A percentile compares a stretch with the other conserved stretches of the same genome.
phyloP scores from a whole-genome alignment of 164 flowering plant genomes.

The Sedum album region DNA sequence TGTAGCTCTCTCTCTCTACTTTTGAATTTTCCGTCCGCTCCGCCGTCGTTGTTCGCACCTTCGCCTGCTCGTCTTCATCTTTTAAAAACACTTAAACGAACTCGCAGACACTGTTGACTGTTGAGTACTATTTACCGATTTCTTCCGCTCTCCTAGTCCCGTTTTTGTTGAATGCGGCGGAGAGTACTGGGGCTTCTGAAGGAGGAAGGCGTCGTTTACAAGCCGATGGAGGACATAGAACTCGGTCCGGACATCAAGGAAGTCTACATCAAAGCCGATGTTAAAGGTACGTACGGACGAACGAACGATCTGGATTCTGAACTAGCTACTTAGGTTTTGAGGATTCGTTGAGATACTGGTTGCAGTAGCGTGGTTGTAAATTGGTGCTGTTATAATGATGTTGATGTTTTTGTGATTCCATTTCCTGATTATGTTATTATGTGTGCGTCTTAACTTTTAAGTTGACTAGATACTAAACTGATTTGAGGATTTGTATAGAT shows the following conservation, averaged over 20 bases:
- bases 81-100: not conserved
- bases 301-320: not conserved
- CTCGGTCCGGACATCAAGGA: constrained; percentile 39
- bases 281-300: constrained; percentile 38
- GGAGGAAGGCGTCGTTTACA: constrained; percentile 30
- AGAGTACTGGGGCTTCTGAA: constrained; percentile 35
- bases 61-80: not conserved
- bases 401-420: constrained; percentile 59
- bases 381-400: constrained; percentile 62
- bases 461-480: not conserved
- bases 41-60: not conserved
- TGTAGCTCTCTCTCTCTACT: not conserved
- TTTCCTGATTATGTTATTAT: constrained; percentile 50
- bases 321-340: too few relatives aligned
- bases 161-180: not conserved
- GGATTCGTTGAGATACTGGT: too few relatives aligned
- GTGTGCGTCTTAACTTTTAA: constrained; percentile 13
- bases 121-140: not conserved
- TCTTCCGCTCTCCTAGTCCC: not conserved
- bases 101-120: not conserved
- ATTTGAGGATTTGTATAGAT: not conserved
- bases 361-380: constrained; percentile 81
- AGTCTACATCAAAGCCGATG: constrained; percentile 41
- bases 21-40: not conserved
- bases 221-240: constrained; percentile 42